phyloP scores from a whole-genome alignment of 768 basidiomycete species.

The Leucocoprinus sp. region DNA sequence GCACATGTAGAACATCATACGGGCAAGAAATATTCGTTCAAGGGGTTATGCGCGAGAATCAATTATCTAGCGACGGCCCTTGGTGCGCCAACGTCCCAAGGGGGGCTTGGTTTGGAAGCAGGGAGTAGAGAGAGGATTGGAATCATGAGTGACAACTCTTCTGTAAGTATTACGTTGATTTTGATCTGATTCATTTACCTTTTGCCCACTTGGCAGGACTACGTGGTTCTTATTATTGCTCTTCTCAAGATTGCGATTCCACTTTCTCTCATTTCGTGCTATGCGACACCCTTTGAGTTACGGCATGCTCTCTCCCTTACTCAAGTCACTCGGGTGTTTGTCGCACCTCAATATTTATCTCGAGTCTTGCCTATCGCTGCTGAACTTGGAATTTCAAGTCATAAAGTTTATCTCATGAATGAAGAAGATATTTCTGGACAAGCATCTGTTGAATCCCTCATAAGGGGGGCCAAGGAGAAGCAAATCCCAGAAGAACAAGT shows the following conservation, averaged over 20 bases:
- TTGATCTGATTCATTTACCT: not conserved
- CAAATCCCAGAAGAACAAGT: constrained; percentile 33
- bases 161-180: constrained; percentile 33
- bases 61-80: constrained; percentile 52
- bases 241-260: constrained; percentile 24
- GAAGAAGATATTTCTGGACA: constrained; percentile 33
- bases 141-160: constrained; percentile 60
- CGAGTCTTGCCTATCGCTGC: constrained; percentile 24
- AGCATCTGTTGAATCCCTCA: constrained; percentile 36
- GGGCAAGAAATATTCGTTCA: constrained; percentile 35
- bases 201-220: constrained; percentile 23
- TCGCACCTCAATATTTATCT: constrained; percentile 24
- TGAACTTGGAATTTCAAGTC: constrained; percentile 26
- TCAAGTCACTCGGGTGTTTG: constrained; percentile 27
- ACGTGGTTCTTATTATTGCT: constrained; percentile 25
- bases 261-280: constrained; percentile 28
- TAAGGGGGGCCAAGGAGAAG: constrained; percentile 29
- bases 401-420: constrained; percentile 43
- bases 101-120: constrained; percentile 46
- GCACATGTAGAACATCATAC: constrained; percentile 49
- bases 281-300: constrained; percentile 30
- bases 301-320: constrained; percentile 26
- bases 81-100: constrained; percentile 32
- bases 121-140: constrained; percentile 53
- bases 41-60: constrained; percentile 43